Evolutionary conservation across 352 stramenopile genomes (phyloP).

Genomic region (Phytophthora hibernalis): DNA sequence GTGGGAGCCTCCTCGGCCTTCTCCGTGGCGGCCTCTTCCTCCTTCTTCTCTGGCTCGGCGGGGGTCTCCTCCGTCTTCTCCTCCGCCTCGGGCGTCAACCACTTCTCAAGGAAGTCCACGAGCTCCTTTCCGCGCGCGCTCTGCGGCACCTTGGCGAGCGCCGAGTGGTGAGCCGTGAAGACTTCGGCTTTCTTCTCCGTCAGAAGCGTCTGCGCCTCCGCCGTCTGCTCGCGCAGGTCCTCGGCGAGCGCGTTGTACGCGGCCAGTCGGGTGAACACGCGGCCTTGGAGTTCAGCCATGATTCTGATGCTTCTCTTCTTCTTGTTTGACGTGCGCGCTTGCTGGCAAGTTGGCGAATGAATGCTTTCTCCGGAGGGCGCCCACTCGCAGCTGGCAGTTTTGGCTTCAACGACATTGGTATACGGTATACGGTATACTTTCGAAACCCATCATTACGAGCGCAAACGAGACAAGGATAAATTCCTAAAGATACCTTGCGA

Average conservation of each 20-base stretch:
- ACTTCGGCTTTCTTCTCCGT: slow-evolving; percentile 51
- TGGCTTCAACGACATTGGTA: slow-evolving; percentile 1
- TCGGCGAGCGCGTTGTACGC: slow-evolving; percentile 34
- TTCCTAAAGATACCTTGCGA: no score
- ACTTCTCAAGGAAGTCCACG: slow-evolving; percentile 53
- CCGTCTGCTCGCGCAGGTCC: slow-evolving; percentile 42
- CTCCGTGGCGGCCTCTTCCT: slow-evolving; percentile 20
- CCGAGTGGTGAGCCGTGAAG: slow-evolving; percentile 49
- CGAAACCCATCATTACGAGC: slow-evolving; percentile 19
- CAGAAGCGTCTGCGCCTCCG: slow-evolving; percentile 40
- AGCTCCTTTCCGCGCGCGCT: slow-evolving; percentile 56
- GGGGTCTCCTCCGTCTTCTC: slow-evolving; percentile 21
- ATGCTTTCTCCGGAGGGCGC: slow-evolving; percentile 2
- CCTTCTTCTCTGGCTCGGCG: slow-evolving; percentile 26
- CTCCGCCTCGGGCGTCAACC: slow-evolving; percentile 40
- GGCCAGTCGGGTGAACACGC: slow-evolving; percentile 36
- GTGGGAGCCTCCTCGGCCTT: slow-evolving; percentile 28
- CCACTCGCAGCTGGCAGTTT: neutral
- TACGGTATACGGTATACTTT: slow-evolving; percentile 7
- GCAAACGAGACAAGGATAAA: slow-evolving; percentile 1
- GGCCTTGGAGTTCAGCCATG: slow-evolving; percentile 45
- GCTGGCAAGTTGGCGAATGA: slow-evolving; percentile 45
- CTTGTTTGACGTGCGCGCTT: slow-evolving; percentile 15
- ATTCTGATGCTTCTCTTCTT: slow-evolving; percentile 12
- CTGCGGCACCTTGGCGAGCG: slow-evolving; percentile 48